Base-by-base conservation (phyloP, 2,329 filamentous ascomycete genomes). In the Aspergillus neotritici region DNA sequence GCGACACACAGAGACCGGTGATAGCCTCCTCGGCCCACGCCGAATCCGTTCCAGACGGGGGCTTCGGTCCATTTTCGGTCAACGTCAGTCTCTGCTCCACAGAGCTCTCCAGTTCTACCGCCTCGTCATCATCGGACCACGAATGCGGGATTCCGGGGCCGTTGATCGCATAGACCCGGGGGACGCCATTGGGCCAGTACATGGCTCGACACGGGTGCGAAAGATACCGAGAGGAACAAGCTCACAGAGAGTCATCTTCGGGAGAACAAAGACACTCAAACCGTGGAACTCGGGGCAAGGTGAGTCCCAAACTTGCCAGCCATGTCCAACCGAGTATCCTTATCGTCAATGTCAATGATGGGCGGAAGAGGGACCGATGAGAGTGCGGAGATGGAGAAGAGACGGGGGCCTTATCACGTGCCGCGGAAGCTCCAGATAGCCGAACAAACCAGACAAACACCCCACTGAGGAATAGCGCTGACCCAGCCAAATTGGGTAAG, bases 1-100 rank as follows among this genome's bases (percentile, higher is more conserved):
- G 81, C 2, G 90, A 86, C 32, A 89, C 79, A 51, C 82, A 81
- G 41, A 95, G 72, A 5, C 86, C 86, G 49, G 87, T 70, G 42
- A 96, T 80, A 15, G 77, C 79, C 61, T 85, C 84, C 60, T 73
- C 79, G 35, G 72, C 75, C 52, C 76, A 69, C 40, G 57, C 50
- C 50, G 55, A 56, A 38, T 50, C 52, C 37, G 51, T 35, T 31
- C 64, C 59, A 43, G 67, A 58, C 28, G 55, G 36, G 29, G 46
- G 25, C 31, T 39, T 46, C 30, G 53, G 39, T 21, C 39, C 53
- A 39, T 51, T 52, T 40, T 57, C 55, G 34, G 54, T 51, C 63
- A 55, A 48, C 21, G 58, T 46, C 43, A 56, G 48, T 45, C 51
- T 38, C 41, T 57, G 54, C 16, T 54, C 54, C 17, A 58, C 41